Percentiles rank a stretch among this genome's conserved stretches.
Evolutionary conservation across 1,139 yeast genomes (phyloP).

Genomic region (Saccharomyces hybrid): DNA sequence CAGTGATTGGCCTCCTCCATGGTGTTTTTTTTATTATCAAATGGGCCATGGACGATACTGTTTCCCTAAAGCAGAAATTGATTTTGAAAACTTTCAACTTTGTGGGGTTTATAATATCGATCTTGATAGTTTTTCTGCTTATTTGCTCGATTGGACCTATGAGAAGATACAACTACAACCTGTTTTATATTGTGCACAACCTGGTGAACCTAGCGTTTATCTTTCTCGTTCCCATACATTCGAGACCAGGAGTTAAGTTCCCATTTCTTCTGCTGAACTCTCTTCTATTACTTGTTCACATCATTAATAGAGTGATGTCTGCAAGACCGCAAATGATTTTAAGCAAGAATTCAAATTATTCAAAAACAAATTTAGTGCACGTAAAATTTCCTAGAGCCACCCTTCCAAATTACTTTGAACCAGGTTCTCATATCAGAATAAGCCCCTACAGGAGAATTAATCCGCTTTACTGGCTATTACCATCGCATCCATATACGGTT

Average conservation of each 20-base stretch:
- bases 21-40: conserved; percentile 51
- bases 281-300: conserved; percentile 40
- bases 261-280: conserved; percentile 43
- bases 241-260: conserved; percentile 60
- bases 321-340: conserved; percentile 13
- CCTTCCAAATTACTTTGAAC: conserved; percentile 33
- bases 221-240: conserved; percentile 56
- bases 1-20: conserved; percentile 57
- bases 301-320: conserved; percentile 33
- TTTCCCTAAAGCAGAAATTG: conserved; percentile 14
- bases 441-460: conserved; percentile 32
- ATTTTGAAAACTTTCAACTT: conserved; percentile 42
- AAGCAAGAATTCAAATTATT: conserved; percentile 12
- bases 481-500: conserved; percentile 78
- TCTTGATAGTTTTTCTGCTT: conserved; percentile 40
- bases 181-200: conserved; percentile 65
- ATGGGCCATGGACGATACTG: conserved; percentile 32
- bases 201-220: conserved; percentile 59
- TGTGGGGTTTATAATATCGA: conserved; percentile 53
- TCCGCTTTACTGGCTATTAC: conserved; percentile 33
- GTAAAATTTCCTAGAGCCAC: conserved; percentile 36
- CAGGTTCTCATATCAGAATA: conserved; percentile 53
- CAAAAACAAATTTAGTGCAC: conserved; percentile 34
- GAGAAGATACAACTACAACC: conserved; percentile 47
- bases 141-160: conserved; percentile 54